Evolutionary conservation across 2,329 filamentous ascomycete genomes (phyloP), one percentile per base, ranked within the genome.

Genomic region (Elsinoe arachidis): DNA sequence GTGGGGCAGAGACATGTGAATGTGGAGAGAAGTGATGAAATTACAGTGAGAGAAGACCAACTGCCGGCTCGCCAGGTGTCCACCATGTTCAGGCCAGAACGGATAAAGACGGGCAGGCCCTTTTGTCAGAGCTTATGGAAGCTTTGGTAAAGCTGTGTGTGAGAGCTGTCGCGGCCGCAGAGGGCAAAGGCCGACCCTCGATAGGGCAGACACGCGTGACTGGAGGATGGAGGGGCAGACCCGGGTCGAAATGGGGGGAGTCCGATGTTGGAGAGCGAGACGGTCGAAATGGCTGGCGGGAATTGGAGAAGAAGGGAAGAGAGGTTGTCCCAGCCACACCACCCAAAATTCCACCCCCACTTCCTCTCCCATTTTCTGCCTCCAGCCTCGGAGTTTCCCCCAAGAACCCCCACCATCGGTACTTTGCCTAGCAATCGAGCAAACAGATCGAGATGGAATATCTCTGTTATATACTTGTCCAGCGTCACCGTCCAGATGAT

Each of bases 1-100:
- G 49, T 53, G 49, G 49, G 49, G 49, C 49, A 53, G 49, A 53
- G 34, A 53, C 49, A 53, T 53, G 49, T 37, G 49, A 14, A 53
- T 53, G 49, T 53, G 49, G 49, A 39, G 49, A 35, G 26, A 39
- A n/a, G 17, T 46, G 49, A 38, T 34, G 34, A 23, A 23, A 53
- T 23, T 53, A 38, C 34, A 14, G 34, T 53, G 49, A 53, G 34
- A 39, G 21, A 39, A 39, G 33, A 39, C 11, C 49, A 53, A 53
- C 49, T 53, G 49, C 49, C 49, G 49, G 23, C 33, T 4, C 23
- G 17, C 23, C 49, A 17, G 17, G 19, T 30, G 26, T 30, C 26
- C 33, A 14, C 3, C 15, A 15, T 26, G 6, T 39, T 30, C 26
- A 30, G 26, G 26, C 26, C 19, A 17, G 26, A 15, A 39, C 49